Conservation (phyloP, 371 early-diverging fungal species). For the Choanephora cucurbitarum region DNA sequence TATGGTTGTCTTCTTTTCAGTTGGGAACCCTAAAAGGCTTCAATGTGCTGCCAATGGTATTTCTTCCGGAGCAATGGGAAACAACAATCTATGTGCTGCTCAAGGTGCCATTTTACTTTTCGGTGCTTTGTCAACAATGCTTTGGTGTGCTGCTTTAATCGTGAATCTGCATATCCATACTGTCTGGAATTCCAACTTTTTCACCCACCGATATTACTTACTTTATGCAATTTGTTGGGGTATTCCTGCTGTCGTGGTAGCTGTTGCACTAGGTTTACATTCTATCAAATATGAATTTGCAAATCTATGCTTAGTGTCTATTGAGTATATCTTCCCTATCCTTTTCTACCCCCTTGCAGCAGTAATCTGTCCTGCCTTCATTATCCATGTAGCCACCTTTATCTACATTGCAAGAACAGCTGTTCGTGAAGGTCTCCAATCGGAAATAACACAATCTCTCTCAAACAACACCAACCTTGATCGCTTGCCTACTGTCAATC, state of each 20-base stretch:
- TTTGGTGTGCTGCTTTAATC: conserved; percentile 68
- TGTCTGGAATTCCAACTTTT: conserved; percentile 68
- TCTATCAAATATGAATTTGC: conserved; percentile 65
- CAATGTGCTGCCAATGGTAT: conserved; percentile 56
- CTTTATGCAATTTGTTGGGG: conserved; percentile 69
- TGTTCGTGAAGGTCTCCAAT: conserved; percentile 45
- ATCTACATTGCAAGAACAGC: conserved; percentile 63
- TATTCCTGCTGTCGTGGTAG: conserved; percentile 54
- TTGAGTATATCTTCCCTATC: conserved; percentile 51
- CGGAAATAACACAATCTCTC: conserved; percentile 53
- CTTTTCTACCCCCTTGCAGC: conserved; percentile 68
- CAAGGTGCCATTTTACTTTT: conserved; percentile 66
- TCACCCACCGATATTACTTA: conserved; percentile 55
- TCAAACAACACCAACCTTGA: conserved; percentile 34
- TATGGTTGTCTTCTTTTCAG: conserved; percentile 56
- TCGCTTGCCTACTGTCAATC: conserved; percentile 39
- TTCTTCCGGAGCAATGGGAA: conserved; percentile 50
- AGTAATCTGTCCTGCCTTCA: conserved; percentile 58
- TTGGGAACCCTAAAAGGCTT: conserved; percentile 54
- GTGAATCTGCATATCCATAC: conserved; percentile 67
- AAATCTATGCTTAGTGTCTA: conserved; percentile 57
- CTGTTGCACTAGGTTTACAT: conserved; percentile 50
- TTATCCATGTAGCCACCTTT: conserved; percentile 64
- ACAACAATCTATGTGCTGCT: conserved; percentile 63
- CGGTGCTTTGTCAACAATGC: conserved; percentile 55